phyloP scores from a whole-genome alignment of 129 eudicot species.

The Helianthus annuus region DNA sequence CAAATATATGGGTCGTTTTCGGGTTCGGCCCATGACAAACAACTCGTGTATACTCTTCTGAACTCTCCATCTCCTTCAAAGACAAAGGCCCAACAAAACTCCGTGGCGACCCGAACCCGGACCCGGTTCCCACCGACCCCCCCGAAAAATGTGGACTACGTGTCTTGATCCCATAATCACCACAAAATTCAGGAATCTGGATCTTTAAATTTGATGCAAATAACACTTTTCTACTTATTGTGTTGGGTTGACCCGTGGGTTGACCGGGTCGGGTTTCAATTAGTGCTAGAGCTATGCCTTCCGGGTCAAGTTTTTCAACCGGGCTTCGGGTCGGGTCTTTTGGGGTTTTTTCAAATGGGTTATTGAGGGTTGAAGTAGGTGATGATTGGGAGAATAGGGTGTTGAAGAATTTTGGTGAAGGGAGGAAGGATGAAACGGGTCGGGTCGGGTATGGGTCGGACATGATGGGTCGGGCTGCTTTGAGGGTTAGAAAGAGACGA shows the following conservation, averaged over 20 bases:
- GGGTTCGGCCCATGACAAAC: slow-evolving; percentile 76
- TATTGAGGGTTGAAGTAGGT: slow-evolving; percentile 77
- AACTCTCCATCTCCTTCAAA: slow-evolving; percentile 70
- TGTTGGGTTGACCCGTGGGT: slow-evolving; percentile 27
- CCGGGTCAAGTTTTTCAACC: slow-evolving; percentile 48
- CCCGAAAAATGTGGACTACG: slow-evolving; percentile 49
- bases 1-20: slow-evolving; percentile 71
- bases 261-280: slow-evolving; percentile 44
- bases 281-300: slow-evolving; percentile 61
- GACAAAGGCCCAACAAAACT: slow-evolving; percentile 37
- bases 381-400: slow-evolving; percentile 44
- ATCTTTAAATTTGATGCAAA: slow-evolving; percentile 74
- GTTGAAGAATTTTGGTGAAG: slow-evolving; percentile 69
- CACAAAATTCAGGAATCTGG: slow-evolving; percentile 62
- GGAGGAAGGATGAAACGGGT: slow-evolving; percentile 48
- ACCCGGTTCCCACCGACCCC: slow-evolving; percentile 21
- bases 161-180: slow-evolving; percentile 72
- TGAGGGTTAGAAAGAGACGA: not conserved
- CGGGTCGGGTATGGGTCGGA: slow-evolving; percentile 23
- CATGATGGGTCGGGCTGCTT: not conserved
- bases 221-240: slow-evolving; percentile 39
- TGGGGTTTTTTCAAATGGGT: slow-evolving; percentile 43
- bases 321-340: slow-evolving; percentile 38
- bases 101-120: slow-evolving; percentile 37
- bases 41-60: slow-evolving; percentile 85